Percentiles rank a stretch among this genome's conserved stretches.
Evolutionary conservation across 768 basidiomycete genomes (phyloP).

Genomic region (Wakefieldia striispora): DNA sequence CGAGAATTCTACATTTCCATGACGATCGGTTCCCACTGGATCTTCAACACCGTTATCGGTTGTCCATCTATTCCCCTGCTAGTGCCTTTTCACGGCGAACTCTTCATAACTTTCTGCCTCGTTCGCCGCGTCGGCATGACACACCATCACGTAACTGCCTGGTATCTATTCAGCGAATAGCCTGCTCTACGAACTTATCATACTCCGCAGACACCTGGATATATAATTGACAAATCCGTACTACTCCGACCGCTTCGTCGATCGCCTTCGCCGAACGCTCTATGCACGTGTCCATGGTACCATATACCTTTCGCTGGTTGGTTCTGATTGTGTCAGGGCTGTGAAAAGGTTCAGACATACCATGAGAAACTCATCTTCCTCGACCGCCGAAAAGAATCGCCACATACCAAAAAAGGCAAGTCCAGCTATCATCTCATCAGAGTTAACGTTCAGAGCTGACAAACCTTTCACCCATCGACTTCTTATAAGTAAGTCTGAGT

Average conservation of each 20-base stretch:
- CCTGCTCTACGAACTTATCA: too few relatives aligned
- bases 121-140: not conserved
- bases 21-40: conserved; percentile 11
- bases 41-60: not conserved
- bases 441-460: conserved; percentile 18
- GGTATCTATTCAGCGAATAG: not conserved
- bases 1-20: conserved; percentile 15
- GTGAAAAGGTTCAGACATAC: not conserved
- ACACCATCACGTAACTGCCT: not conserved
- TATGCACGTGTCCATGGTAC: not conserved
- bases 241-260: too few relatives aligned
- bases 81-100: not conserved
- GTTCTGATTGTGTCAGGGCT: not conserved
- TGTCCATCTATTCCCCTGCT: not conserved
- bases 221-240: too few relatives aligned
- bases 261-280: not conserved
- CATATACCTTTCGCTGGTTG: not conserved
- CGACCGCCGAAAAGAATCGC: not conserved
- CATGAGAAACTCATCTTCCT: not conserved
- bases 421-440: not conserved
- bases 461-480: not conserved
- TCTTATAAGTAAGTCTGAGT: too few relatives aligned
- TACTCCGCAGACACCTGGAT: too few relatives aligned
- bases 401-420: not conserved
- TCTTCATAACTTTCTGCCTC: too few relatives aligned